Base-by-base conservation (phyloP, 768 basidiomycete genomes). In the Boletus rubroflammeus region DNA sequence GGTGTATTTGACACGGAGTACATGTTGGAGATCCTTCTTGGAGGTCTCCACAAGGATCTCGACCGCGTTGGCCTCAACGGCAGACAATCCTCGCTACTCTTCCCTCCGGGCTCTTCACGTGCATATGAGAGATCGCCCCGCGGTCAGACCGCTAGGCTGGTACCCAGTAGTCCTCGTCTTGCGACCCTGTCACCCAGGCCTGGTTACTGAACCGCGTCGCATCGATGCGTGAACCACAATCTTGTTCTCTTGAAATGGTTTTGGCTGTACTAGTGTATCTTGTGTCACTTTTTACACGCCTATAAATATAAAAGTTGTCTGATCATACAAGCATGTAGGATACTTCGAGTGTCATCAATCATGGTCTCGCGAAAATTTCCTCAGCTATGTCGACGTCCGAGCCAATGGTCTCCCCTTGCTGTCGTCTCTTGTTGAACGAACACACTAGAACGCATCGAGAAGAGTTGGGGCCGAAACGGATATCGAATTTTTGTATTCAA, bases 11-110 rank as follows among this genome's bases (percentile, higher is more conserved):
- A 72, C 58, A 66, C 70, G 6, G 70, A 70, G 40, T 70, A 72
- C 52, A 70, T 70, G 70, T 38, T 72, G 19, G 71, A 71, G 62
- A 70, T 70, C 43, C 64, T 70, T 9, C 64, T 70, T 23, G 68
- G 68, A 3, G 55, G 67, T 42, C 5, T 69, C 9, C 48, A 57
- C 46, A 56, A 59, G 53, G 57, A 58, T 14, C 11, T 60, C 11
- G 62, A 69, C 40, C 59, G 51, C 0, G 19, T 47, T 25, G 51
- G 49, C 2, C 50, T 39, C 13, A 52, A 41, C 51, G 40, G 36
- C 13, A 38, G 52, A 14, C 47, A 49, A 2, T 43, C 55, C 9
- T 10, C 53, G n/a, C 9, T 71, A 19, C 14, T 60, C 52, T 51
- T 52, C 3, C 60, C 63, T 23, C 0, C 32, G 7, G 43, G 49